These are phyloP conservation scores for Aspergillus hancockii DNA, from an alignment of 495 filamentous ascomycete genomes.

Conservation along the genomic window DNA sequence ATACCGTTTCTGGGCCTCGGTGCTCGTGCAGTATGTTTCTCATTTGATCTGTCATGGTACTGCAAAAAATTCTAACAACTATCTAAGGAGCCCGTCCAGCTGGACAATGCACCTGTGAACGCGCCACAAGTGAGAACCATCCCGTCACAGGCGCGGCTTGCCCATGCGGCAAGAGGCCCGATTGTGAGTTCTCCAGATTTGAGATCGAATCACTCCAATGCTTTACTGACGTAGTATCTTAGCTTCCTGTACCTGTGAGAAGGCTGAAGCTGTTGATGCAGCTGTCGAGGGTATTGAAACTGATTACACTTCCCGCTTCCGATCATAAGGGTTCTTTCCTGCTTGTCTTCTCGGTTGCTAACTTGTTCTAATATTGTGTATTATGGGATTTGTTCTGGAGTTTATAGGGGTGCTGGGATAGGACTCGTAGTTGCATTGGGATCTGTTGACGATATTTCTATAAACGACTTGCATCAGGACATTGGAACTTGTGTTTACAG, in stretches of 20 bases:
- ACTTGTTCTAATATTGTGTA: not conserved
- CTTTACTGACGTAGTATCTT: slow-evolving; percentile 1
- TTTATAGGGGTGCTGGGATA: not conserved
- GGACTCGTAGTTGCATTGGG: not conserved
- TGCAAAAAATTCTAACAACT: slow-evolving; percentile 10
- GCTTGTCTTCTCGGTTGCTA: slow-evolving; percentile 3
- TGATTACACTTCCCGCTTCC: slow-evolving; percentile 70
- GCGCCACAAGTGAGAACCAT: slow-evolving; percentile 70
- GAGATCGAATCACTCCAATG: slow-evolving; percentile 2
- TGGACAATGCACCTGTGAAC: slow-evolving; percentile 81
- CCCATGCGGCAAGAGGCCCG: slow-evolving; percentile 73
- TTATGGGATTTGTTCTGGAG: not conserved
- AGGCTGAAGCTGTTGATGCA: slow-evolving; percentile 55
- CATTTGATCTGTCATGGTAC: not conserved
- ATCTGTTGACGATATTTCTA: not conserved
- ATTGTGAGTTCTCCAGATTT: slow-evolving; percentile 49
- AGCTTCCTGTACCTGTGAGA: slow-evolving; percentile 86
- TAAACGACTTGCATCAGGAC: not conserved
- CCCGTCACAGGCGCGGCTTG: slow-evolving; percentile 61
- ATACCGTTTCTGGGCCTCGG: slow-evolving; percentile 66
- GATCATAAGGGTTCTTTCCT: slow-evolving; percentile 5
- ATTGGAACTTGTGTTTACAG: not conserved
- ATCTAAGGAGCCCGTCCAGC: slow-evolving; percentile 64
- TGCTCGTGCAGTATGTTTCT: slow-evolving; percentile 77
- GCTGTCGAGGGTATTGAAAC: slow-evolving; percentile 58